A percentile compares a stretch with the other conserved stretches of the same genome.
These are phyloP conservation scores for Asparagopsis taxiformis DNA, from an alignment of 31 red algal species.

Conservation along the genomic window DNA sequence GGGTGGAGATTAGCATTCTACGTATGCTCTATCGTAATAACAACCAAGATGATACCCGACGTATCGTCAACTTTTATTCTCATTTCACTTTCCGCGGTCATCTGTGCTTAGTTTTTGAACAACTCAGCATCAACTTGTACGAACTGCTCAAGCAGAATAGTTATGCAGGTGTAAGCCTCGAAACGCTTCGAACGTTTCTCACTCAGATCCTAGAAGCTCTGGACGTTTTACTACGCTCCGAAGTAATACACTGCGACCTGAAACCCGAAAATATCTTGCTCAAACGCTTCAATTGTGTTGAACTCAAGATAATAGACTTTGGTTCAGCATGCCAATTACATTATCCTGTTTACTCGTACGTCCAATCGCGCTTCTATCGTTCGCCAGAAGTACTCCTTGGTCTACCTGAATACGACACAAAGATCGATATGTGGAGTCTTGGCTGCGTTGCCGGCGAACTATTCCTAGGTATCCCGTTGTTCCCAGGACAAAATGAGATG, in stretches of 20 bases:
- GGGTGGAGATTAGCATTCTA: constrained; percentile 85
- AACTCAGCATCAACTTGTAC: constrained; percentile 81
- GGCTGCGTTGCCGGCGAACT: constrained; percentile 93
- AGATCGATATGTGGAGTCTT: constrained; percentile 94
- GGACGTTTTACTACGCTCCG: constrained; percentile 52
- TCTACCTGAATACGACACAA: constrained; percentile 52
- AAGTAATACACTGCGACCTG: constrained; percentile 94
- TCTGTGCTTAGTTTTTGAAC: constrained; percentile 93
- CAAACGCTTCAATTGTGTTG: constrained; percentile 15
- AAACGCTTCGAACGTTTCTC: constrained; percentile 56
- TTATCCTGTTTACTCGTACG: constrained; percentile 80
- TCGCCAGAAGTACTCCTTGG: constrained; percentile 92
- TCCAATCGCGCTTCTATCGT: constrained; percentile 95
- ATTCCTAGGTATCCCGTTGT: constrained; percentile 88
- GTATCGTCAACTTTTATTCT: constrained; percentile 69
- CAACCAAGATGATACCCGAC: constrained; percentile 30
- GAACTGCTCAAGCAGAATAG: constrained; percentile 84
- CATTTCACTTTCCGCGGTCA: constrained; percentile 87
- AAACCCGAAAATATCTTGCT: too few relatives aligned
- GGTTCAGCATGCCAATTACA: constrained; percentile 85
- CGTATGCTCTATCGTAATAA: constrained; percentile 45
- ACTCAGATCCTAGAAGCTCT: constrained; percentile 72
- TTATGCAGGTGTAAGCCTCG: constrained; percentile 64
- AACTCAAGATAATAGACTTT: constrained; percentile 91
- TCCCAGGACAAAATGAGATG: constrained; percentile 84